Conservation (phyloP, 2,329 filamentous ascomycete species). For the Ambrosiella cleistominuta region DNA sequence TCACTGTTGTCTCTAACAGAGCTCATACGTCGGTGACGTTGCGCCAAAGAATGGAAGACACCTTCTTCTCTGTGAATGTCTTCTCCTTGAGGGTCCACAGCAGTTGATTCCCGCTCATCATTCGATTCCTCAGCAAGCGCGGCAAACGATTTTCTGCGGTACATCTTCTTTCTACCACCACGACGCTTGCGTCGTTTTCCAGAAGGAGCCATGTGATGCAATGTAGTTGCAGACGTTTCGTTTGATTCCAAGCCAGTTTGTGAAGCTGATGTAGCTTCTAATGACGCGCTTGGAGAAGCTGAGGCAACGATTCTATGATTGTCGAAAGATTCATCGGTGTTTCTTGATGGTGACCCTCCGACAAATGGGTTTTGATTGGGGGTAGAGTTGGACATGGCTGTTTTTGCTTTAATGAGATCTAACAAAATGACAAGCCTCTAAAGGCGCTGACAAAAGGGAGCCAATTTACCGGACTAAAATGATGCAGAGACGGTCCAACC, state of each 20-base stretch:
- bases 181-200: constrained; percentile 50
- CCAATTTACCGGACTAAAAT: neutral
- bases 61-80: constrained; percentile 10
- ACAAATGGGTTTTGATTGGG: neutral
- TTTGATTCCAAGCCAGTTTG: neutral
- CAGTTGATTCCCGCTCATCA: constrained; percentile 20
- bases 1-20: neutral
- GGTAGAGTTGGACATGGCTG: neutral
- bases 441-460: neutral
- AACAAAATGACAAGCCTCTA: no score
- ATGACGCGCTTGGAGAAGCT: neutral
- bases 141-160: constrained; percentile 67
- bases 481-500: neutral
- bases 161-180: constrained; percentile 58
- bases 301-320: neutral
- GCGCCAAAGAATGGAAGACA: constrained; percentile 6
- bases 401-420: neutral
- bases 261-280: neutral
- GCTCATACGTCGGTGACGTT: constrained; percentile 12
- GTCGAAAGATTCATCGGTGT: neutral
- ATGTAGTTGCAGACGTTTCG: neutral
- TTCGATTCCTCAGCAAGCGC: constrained; percentile 36
- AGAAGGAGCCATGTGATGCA: constrained; percentile 13
- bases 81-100: constrained; percentile 6
- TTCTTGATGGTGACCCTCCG: neutral